Evolutionary conservation across 768 basidiomycete genomes (phyloP).

Genomic region (Podaxis sp.): DNA sequence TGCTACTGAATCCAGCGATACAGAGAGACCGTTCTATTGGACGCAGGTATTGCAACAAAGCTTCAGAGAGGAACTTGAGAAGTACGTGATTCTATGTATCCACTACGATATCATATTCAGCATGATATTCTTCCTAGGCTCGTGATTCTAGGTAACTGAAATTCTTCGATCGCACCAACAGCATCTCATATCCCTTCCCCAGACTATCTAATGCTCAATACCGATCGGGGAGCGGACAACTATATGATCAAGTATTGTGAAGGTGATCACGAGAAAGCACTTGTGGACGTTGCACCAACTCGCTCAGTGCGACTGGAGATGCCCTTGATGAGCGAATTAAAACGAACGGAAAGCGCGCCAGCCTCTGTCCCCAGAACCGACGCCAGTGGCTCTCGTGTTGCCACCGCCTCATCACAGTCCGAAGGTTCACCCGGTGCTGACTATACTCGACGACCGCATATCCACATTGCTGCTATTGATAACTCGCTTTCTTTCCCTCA

Average conservation of each 20-base stretch:
- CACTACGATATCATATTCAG: not conserved
- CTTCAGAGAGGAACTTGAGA: conserved; percentile 87
- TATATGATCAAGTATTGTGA: conserved; percentile 94
- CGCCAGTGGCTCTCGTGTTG: conserved; percentile 29
- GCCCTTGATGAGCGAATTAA: conserved; percentile 73
- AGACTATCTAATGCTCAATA: conserved; percentile 94
- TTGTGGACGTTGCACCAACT: conserved; percentile 79
- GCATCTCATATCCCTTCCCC: conserved; percentile 9
- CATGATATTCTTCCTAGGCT: conserved; percentile 46
- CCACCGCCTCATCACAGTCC: conserved; percentile 29
- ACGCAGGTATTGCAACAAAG: conserved; percentile 73
- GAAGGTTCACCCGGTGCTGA: conserved; percentile 37
- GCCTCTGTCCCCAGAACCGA: conserved; percentile 38
- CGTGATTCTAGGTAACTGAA: conserved; percentile 68
- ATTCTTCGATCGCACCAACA: not conserved
- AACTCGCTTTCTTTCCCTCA: conserved; percentile 93
- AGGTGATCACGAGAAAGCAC: conserved; percentile 72
- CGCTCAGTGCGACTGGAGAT: conserved; percentile 64
- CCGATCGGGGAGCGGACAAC: conserved; percentile 85
- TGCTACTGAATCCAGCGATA: conserved; percentile 55
- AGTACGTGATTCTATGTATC: conserved; percentile 44
- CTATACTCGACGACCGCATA: conserved; percentile 70
- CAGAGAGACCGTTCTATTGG: conserved; percentile 77
- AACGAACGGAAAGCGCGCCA: conserved; percentile 39
- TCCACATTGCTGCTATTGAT: conserved; percentile 92